Conservation (phyloP, 345 rosid genomes). For the Excoecaria cochinchinensis region DNA sequence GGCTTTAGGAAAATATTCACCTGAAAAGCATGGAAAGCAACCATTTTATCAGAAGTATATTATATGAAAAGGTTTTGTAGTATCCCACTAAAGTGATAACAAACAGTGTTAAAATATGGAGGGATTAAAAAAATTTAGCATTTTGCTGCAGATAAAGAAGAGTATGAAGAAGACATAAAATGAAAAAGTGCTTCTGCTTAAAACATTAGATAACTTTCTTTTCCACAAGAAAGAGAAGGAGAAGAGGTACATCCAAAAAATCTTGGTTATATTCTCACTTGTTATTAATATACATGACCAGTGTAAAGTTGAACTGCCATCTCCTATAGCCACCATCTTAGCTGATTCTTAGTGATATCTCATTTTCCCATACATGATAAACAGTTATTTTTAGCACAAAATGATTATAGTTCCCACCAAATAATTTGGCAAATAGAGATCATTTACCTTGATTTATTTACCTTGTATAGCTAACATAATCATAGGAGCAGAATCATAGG, state of each 20-base stretch:
- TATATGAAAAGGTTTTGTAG: not conserved
- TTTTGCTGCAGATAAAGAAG: not conserved
- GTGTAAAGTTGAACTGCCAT: too few species aligned
- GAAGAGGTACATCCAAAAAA: not conserved
- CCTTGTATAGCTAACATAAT: too few species aligned
- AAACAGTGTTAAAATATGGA: not conserved
- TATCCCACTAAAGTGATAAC: not conserved
- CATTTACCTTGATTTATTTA: too few species aligned
- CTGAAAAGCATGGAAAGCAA: constrained; percentile 39
- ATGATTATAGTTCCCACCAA: not conserved
- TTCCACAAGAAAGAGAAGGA: not conserved
- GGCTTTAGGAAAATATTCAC: constrained; percentile 83
- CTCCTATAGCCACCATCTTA: too few species aligned
- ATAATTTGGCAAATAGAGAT: not conserved
- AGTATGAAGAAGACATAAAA: not conserved
- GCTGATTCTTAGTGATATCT: not conserved
- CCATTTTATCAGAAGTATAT: not conserved
- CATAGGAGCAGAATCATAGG: too few species aligned
- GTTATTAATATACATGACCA: too few species aligned
- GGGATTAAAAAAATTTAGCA: not conserved
- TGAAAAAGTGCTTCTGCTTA: too few species aligned
- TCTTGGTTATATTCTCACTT: too few species aligned
- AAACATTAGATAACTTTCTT: not conserved
- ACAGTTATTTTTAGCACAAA: not conserved
- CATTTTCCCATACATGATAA: not conserved